Evolutionary conservation across 805 yeast species (phyloP).

Genomic region (Yarrowia sp.): DNA sequence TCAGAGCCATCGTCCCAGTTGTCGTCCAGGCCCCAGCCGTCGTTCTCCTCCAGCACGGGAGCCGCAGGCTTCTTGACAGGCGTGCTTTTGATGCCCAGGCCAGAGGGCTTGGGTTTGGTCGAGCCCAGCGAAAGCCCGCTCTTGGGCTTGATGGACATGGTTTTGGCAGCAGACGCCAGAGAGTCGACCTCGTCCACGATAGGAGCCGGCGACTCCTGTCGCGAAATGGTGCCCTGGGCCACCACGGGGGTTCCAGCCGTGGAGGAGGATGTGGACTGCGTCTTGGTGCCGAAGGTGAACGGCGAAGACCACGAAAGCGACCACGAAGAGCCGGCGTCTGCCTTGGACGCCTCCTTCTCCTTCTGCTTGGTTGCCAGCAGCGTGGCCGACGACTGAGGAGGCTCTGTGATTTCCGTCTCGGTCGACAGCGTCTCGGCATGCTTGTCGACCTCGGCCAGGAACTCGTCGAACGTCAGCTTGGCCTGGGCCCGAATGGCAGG

Average conservation of each 20-base stretch:
- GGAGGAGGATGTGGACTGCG: constrained; percentile 11
- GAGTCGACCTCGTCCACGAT: constrained; percentile 4
- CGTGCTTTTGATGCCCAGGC: neutral
- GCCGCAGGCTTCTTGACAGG: neutral
- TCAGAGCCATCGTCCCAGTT: constrained; percentile 26
- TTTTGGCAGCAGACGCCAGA: neutral
- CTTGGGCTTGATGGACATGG: constrained; percentile 21
- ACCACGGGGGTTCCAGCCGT: constrained; percentile 1
- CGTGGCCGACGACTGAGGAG: constrained; percentile 4
- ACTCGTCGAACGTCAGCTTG: constrained; percentile 59
- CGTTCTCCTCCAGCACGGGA: neutral
- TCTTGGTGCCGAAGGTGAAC: constrained; percentile 16
- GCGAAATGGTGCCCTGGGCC: constrained; percentile 19
- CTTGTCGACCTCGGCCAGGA: constrained; percentile 52
- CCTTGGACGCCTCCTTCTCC: constrained; percentile 10
- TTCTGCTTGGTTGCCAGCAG: constrained; percentile 11
- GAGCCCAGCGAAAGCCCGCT: constrained; percentile 6
- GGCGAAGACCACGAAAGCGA: constrained; percentile 23
- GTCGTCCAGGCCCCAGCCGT: constrained; percentile 17
- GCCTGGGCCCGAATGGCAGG: constrained; percentile 71
- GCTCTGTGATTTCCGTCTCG: constrained; percentile 9
- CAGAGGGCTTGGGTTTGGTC: neutral
- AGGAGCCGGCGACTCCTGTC: constrained; percentile 10
- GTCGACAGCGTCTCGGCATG: constrained; percentile 4
- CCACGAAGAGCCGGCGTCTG: constrained; percentile 11